These are phyloP conservation scores for Rhodamnia rubescens DNA, from an alignment of 345 rosid species.

Conservation along the genomic window DNA sequence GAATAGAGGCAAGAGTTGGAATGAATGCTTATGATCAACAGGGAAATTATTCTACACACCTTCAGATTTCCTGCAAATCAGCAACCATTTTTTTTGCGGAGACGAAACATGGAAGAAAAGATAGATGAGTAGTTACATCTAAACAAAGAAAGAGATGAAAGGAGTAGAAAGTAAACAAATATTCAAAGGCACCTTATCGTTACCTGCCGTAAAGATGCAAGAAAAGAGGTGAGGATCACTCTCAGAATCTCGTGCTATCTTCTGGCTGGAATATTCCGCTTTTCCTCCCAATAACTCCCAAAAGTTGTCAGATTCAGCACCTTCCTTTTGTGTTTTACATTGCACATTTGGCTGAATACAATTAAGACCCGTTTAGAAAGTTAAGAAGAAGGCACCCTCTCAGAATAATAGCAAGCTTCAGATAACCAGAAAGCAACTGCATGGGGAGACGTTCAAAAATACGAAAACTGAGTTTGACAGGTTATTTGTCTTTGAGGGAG, in stretches of 20 bases:
- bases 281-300: conserved; percentile 92
- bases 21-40: background rate
- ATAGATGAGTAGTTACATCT: conserved; percentile 1
- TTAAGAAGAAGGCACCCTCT: background rate
- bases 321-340: conserved; percentile 83
- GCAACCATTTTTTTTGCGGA: conserved; percentile 8
- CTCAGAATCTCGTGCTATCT: conserved; percentile 62
- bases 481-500: background rate
- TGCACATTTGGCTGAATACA: conserved; percentile 73
- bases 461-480: background rate
- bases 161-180: background rate
- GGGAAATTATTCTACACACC: conserved; percentile 34
- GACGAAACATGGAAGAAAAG: conserved; percentile 13
- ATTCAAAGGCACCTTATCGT: conserved; percentile 2
- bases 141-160: background rate
- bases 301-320: conserved; percentile 81
- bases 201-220: conserved; percentile 73
- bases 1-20: background rate
- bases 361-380: conserved; percentile 4
- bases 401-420: background rate
- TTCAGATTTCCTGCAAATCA: conserved; percentile 65
- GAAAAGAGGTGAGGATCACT: conserved; percentile 91
- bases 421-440: background rate
- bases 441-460: background rate
- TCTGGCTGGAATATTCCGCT: conserved; percentile 68